phyloP scores from a whole-genome alignment of 1,284 basidiomycete species.

The Ceratobasidium sp. region DNA sequence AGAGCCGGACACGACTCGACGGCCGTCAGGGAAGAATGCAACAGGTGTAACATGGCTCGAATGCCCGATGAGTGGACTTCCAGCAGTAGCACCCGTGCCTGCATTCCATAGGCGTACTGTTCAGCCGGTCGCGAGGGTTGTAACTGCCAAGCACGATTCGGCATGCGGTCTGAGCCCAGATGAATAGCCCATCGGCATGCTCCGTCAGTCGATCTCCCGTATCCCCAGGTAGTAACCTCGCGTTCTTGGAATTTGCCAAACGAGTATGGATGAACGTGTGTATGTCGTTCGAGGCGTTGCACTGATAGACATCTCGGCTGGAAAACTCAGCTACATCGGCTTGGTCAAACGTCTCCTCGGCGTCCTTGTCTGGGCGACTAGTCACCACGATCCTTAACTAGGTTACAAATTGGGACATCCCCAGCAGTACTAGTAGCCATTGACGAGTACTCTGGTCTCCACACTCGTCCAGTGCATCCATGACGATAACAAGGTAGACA shows the following conservation, averaged over 20 bases:
- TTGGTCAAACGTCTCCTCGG: background rate
- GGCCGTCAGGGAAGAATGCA: too few relatives aligned
- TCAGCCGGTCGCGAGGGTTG: background rate
- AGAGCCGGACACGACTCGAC: too few relatives aligned
- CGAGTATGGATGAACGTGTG: background rate
- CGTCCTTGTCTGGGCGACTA: conserved; percentile 27
- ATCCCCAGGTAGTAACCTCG: background rate
- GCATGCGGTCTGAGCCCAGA: conserved; percentile 32
- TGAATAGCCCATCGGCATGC: conserved; percentile 35
- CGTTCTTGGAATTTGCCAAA: too few relatives aligned
- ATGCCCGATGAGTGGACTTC: background rate
- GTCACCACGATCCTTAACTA: conserved; percentile 34
- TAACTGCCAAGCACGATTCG: background rate
- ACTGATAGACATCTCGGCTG: background rate
- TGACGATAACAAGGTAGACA: conserved; percentile 9
- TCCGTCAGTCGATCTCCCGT: background rate
- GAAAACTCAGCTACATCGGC: background rate
- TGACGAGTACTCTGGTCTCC: background rate
- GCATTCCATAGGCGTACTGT: conserved; percentile 37
- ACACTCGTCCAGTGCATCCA: conserved; percentile 42
- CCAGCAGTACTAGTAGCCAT: background rate
- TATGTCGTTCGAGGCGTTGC: background rate
- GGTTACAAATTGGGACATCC: background rate
- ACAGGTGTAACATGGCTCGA: background rate
- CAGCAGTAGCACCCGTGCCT: background rate